Conservation (phyloP, 331 rosid species). For the Saraca asoca region DNA sequence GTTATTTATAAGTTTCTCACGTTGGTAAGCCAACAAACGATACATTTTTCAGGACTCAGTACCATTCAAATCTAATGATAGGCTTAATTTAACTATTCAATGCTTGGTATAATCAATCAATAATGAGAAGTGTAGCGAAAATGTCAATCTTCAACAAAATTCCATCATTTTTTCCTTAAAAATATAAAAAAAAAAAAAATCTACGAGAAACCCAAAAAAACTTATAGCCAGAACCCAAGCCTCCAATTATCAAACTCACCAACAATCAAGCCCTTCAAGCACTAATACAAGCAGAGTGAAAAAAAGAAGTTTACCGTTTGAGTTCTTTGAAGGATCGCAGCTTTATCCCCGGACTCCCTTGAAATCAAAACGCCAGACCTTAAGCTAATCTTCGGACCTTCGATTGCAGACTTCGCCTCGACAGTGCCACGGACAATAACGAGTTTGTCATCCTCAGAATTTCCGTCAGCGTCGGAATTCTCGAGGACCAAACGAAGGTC, state of each 20-base stretch:
- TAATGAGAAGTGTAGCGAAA: neutral
- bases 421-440: conserved; percentile 77
- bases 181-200: neutral
- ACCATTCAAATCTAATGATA: neutral
- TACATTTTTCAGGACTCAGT: neutral
- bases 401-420: conserved; percentile 63
- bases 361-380: conserved; percentile 58
- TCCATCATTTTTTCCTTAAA: neutral
- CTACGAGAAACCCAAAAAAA: neutral
- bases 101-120: neutral
- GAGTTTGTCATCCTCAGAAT: conserved; percentile 35
- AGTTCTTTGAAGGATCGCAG: conserved; percentile 71
- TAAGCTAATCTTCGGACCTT: conserved; percentile 53
- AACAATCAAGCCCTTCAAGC: neutral
- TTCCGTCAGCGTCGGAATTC: neutral
- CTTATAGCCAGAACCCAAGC: neutral
- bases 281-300: neutral
- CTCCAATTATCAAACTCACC: neutral
- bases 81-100: neutral
- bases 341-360: conserved; percentile 68
- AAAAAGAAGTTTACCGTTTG: conserved; percentile 54
- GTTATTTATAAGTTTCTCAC: neutral
- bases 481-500: conserved; percentile 74
- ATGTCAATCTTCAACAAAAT: neutral
- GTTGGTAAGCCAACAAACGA: neutral